Base-by-base conservation (phyloP, 805 yeast genomes). In the Zygoascus flipseniorum region DNA sequence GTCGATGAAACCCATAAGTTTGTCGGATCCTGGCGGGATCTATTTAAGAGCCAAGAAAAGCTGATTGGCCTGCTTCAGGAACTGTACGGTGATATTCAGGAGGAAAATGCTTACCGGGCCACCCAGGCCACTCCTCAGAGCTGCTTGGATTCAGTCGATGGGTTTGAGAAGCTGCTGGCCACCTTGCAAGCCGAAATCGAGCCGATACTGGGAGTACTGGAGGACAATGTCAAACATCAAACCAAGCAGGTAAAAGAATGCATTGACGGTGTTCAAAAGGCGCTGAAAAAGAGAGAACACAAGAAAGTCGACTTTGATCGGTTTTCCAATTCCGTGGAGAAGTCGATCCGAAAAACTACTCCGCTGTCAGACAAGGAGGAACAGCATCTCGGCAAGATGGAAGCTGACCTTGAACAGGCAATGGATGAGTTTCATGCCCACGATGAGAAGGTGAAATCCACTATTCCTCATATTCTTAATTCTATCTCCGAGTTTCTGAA, bases 241-340 rank as follows among this genome's bases (percentile, higher is more conserved):
- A 58, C 63, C 43, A 60, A 56, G 43, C 51, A 52, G 16, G 60
- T 60, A 52, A 57, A 59, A 56, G 62, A 60, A 16, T 58, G 58
- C 53, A 56, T 67, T 45, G 67, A 62, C 13, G 53, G 59, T 3
- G 65, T 68, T 13, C 61, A 60, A 45, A 65, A 67, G 55, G 62
- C 67, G 3, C 60, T 69, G 35, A 65, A 59, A 52, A 69, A 69
- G 52, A 62, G 72, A 1, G 68, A 64, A 31, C 72, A 68, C 59
- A 69, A 69, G 58, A 69, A 70, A 61, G 56, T 68, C 31, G 73
- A 69, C 58, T 70, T 59, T 55, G 73, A 69, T 55, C 61, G 72
- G 9, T 58, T 53, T 47, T 54, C 62, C 18, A 66, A 68, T 50
- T 43, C 62, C 14, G 62, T 67, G 16, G 70, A 67, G 37, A 67